phyloP scores from a whole-genome alignment of 352 stramenopile species.

The Phytophthora vignae region DNA sequence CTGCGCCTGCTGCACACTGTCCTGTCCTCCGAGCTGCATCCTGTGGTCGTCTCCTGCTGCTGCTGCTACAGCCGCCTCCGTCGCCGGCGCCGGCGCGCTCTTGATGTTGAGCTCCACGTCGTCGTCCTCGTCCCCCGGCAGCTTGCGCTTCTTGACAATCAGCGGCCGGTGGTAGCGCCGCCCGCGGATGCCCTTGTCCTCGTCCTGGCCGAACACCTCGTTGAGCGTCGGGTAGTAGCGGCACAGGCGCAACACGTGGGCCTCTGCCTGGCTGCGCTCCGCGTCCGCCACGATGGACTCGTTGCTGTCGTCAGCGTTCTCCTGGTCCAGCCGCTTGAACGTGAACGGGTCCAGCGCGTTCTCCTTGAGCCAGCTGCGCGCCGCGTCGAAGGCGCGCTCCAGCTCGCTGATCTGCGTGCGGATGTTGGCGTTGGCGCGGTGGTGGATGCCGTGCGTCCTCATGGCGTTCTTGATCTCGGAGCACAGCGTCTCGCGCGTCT shows the following conservation, averaged over 20 bases:
- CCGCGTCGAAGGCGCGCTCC: slow-evolving; percentile 66
- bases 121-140: slow-evolving; percentile 7
- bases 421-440: slow-evolving; percentile 84
- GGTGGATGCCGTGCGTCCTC: slow-evolving; percentile 65
- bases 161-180: slow-evolving; percentile 33
- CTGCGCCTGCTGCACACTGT: not conserved
- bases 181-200: slow-evolving; percentile 35
- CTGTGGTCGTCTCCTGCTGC: slow-evolving; percentile 7
- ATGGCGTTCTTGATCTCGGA: slow-evolving; percentile 77
- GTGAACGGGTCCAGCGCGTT: slow-evolving; percentile 44
- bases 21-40: not conserved
- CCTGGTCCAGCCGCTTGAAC: slow-evolving; percentile 26
- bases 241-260: slow-evolving; percentile 67
- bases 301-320: not conserved
- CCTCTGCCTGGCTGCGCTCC: slow-evolving; percentile 40
- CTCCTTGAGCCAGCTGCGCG: slow-evolving; percentile 61
- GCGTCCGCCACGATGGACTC: not conserved
- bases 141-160: slow-evolving; percentile 25
- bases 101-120: slow-evolving; percentile 2
- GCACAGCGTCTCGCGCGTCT: slow-evolving; percentile 77
- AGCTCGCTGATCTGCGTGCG: slow-evolving; percentile 84
- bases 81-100: not conserved
- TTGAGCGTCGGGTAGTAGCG: slow-evolving; percentile 78
- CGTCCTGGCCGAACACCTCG: slow-evolving; percentile 56
- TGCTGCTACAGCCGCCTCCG: not conserved